Conservation (phyloP, 2,329 filamentous ascomycete species). For the Neonectria sp. region DNA sequence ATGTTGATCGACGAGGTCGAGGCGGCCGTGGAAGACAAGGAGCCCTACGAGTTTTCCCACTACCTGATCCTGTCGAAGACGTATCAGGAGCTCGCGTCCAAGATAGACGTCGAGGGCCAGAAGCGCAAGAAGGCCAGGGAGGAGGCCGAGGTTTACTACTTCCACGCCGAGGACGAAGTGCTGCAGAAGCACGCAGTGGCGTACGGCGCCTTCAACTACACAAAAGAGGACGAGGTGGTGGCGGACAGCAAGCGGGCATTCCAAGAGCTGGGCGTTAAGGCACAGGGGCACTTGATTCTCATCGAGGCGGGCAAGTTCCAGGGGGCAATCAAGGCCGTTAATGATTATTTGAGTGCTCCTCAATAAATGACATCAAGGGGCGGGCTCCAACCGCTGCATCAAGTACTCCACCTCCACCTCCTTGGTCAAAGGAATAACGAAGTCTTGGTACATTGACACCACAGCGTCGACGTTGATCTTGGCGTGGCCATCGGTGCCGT, state of each 20-base stretch:
- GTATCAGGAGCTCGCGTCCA: conserved; percentile 91
- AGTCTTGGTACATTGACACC: conserved; percentile 90
- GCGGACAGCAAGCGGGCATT: conserved; percentile 96
- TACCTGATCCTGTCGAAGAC: conserved; percentile 93
- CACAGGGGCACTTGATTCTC: conserved; percentile 87
- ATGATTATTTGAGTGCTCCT: conserved; percentile 77
- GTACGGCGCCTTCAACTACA: conserved; percentile 81
- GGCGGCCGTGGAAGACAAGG: conserved; percentile 89
- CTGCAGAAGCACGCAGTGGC: conserved; percentile 82
- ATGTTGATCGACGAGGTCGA: conserved; percentile 95
- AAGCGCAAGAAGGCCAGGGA: conserved; percentile 77
- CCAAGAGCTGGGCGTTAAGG: conserved; percentile 90
- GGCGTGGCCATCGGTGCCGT: conserved; percentile 67
- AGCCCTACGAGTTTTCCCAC: conserved; percentile 94
- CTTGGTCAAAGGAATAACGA: conserved; percentile 98
- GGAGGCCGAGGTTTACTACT: conserved; percentile 81
- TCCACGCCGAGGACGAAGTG: conserved; percentile 96
- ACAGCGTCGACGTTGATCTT: conserved; percentile 97
- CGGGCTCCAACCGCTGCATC: conserved; percentile 85
- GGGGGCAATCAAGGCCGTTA: conserved; percentile 81
- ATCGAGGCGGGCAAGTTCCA: conserved; percentile 86
- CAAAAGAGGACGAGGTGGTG: conserved; percentile 83
- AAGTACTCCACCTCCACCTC: conserved; percentile 98
- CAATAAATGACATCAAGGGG: conserved; percentile 53
- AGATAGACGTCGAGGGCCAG: conserved; percentile 75